Evolutionary conservation across 768 basidiomycete genomes (phyloP).

Genomic region (Terana coerulea): DNA sequence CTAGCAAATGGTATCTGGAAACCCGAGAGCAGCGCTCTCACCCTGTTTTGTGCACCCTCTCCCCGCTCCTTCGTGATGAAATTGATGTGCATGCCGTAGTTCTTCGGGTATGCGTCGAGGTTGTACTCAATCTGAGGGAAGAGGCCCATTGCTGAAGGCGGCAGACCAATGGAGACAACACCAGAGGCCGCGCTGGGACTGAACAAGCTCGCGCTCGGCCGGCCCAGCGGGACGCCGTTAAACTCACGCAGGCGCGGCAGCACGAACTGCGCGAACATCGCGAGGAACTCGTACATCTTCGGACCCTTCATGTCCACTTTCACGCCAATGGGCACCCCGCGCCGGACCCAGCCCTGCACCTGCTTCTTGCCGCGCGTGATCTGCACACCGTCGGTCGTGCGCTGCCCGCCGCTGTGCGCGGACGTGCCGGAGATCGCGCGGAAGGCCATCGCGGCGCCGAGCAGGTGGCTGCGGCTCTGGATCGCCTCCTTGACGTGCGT

Average conservation of each 20-base stretch:
- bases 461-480: conserved; percentile 62
- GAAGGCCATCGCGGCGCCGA: conserved; percentile 85
- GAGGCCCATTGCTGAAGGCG: conserved; percentile 77
- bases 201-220: conserved; percentile 61
- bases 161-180: conserved; percentile 86
- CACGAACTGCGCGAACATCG: conserved; percentile 87
- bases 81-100: conserved; percentile 91
- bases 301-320: conserved; percentile 90
- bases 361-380: conserved; percentile 66
- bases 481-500: conserved; percentile 82
- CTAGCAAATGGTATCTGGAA: conserved; percentile 87
- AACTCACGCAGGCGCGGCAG: conserved; percentile 93
- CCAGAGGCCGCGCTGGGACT: conserved; percentile 80
- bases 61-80: conserved; percentile 88
- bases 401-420: conserved; percentile 65
- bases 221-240: conserved; percentile 76
- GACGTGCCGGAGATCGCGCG: conserved; percentile 86
- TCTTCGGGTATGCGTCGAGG: conserved; percentile 79
- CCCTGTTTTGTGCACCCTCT: conserved; percentile 85
- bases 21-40: conserved; percentile 82
- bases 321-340: conserved; percentile 76
- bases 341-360: conserved; percentile 80
- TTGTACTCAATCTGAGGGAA: conserved; percentile 98
- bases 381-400: conserved; percentile 71
- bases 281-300: conserved; percentile 93